phyloP scores from a whole-genome alignment of 2,329 filamentous ascomycete genomes.

The Fusarium goolgardi region DNA sequence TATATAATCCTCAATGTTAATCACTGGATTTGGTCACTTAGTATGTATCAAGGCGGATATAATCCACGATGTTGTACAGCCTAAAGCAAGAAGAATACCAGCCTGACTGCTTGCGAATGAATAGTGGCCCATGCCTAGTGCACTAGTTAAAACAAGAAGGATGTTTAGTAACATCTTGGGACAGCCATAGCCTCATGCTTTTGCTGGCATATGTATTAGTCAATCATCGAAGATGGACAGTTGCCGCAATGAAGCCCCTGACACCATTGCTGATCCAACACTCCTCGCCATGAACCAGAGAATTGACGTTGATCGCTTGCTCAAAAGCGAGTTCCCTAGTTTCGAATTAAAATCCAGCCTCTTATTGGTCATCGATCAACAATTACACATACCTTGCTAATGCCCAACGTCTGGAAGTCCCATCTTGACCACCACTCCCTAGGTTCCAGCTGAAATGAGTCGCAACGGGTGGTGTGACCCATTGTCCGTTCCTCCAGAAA shows the following conservation, averaged over 20 bases:
- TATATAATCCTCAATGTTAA: not conserved
- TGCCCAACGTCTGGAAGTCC: constrained; percentile 87
- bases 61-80: no score
- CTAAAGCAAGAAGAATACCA: no score
- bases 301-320: constrained; percentile 67
- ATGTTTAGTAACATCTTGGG: no score
- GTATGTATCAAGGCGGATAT: not conserved
- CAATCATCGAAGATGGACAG: constrained; percentile 46
- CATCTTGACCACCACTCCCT: constrained; percentile 81
- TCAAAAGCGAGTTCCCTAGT: constrained; percentile 71
- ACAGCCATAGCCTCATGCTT: no score
- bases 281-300: constrained; percentile 76
- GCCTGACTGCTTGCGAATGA: no score
- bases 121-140: no score
- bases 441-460: constrained; percentile 49
- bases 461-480: constrained; percentile 82
- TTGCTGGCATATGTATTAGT: not conserved
- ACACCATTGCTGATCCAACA: constrained; percentile 93
- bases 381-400: constrained; percentile 67
- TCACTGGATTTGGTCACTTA: not conserved
- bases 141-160: no score
- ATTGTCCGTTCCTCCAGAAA: constrained; percentile 76
- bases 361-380: not conserved
- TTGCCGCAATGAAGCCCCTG: constrained; percentile 75
- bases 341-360: constrained; percentile 6